Evolutionary conservation across 192 early-diverging fungal species (phyloP).

Genomic region (Ramicandelaber brevisporus): DNA sequence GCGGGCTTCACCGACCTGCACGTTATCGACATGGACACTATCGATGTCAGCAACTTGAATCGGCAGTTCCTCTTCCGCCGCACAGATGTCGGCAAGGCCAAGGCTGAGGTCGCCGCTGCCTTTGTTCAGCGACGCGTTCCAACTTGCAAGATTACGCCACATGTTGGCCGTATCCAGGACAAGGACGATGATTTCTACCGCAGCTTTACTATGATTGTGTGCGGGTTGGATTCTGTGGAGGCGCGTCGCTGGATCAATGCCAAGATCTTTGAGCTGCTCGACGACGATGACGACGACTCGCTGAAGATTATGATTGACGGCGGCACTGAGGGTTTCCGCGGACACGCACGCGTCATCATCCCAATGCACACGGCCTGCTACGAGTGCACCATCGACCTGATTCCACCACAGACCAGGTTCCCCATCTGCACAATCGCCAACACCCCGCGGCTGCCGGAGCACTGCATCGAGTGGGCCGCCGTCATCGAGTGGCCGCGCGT

Average conservation of each 20-base stretch:
- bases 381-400: constrained; percentile 86
- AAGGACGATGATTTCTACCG: constrained; percentile 83
- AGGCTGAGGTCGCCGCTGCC: constrained; percentile 50
- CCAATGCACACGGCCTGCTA: constrained; percentile 74
- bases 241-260: constrained; percentile 96
- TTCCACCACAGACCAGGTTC: constrained; percentile 64
- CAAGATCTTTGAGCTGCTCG: constrained; percentile 47
- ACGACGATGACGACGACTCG: constrained; percentile 39
- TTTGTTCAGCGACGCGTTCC: constrained; percentile 45
- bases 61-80: constrained; percentile 61
- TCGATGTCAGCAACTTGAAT: constrained; percentile 63
- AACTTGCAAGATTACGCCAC: constrained; percentile 39
- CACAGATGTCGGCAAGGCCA: constrained; percentile 47
- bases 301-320: constrained; percentile 84
- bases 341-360: constrained; percentile 78
- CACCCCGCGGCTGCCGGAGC: constrained; percentile 88
- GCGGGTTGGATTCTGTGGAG: constrained; percentile 85
- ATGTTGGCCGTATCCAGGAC: constrained; percentile 84
- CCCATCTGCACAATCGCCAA: constrained; percentile 98
- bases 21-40: constrained; percentile 80
- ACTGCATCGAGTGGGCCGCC: constrained; percentile 95
- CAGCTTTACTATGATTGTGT: constrained; percentile 69
- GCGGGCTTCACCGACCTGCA: constrained; percentile 55
- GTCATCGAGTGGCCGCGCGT: constrained; percentile 74
- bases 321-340: constrained; percentile 91